These are phyloP conservation scores for Phalaenopsis hybrid DNA, from an alignment of 116 monocot genomes.

Conservation along the genomic window DNA sequence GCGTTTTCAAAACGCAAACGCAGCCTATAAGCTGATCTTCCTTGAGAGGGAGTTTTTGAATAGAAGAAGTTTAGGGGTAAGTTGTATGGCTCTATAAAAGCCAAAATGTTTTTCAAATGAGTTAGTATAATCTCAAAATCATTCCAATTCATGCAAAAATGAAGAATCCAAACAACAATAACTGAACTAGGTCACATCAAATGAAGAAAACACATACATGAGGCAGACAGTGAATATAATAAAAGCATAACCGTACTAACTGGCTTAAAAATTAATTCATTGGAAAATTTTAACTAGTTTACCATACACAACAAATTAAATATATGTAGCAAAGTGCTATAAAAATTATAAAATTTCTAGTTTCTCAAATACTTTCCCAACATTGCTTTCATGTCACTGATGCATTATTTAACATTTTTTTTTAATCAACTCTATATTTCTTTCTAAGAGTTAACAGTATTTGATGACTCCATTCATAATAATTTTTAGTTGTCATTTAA, in stretches of 20 bases:
- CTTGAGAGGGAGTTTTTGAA: too few relatives aligned
- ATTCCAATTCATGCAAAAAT: neutral
- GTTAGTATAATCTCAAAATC: too few relatives aligned
- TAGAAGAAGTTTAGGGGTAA: too few relatives aligned
- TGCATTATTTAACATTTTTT: too few relatives aligned
- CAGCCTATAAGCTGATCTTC: too few relatives aligned
- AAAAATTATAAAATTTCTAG: neutral
- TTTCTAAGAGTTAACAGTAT: too few relatives aligned
- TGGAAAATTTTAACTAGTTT: too few relatives aligned
- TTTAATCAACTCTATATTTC: too few relatives aligned
- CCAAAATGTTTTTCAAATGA: too few relatives aligned
- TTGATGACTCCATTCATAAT: too few relatives aligned
- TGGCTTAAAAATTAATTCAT: neutral
- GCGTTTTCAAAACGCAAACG: too few relatives aligned
- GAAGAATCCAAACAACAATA: neutral
- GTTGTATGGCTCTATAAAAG: too few relatives aligned
- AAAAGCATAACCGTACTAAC: neutral
- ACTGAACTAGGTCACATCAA: neutral
- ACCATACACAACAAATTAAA: neutral
- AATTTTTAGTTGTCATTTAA: neutral
- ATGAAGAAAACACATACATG: neutral
- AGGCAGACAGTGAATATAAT: neutral
- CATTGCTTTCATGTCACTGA: neutral
- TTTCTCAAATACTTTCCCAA: neutral
- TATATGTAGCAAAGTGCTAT: neutral